Conservation (phyloP, 2,329 filamentous ascomycete species). For the Capronia epimyces region DNA sequence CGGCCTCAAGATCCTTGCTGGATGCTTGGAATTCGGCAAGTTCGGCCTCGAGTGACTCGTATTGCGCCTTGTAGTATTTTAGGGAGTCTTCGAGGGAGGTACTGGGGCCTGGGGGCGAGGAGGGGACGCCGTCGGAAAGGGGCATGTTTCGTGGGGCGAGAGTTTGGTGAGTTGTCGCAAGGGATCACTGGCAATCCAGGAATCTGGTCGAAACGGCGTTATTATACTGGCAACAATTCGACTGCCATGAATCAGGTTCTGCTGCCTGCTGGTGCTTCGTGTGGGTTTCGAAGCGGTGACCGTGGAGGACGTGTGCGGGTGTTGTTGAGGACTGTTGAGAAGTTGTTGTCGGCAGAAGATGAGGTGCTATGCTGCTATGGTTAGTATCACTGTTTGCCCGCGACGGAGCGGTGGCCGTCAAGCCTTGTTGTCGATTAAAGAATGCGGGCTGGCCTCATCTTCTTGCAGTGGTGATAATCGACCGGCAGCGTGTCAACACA, state of each 20-base stretch:
- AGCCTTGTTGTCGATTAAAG: neutral
- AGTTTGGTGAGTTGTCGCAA: neutral
- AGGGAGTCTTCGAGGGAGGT: conserved; percentile 64
- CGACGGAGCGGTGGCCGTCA: neutral
- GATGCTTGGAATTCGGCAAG: conserved; percentile 90
- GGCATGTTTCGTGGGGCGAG: conserved; percentile 18
- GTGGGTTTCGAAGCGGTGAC: conserved; percentile 12
- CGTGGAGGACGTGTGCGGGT: neutral
- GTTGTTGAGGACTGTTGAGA: neutral
- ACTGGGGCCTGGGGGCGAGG: conserved; percentile 38
- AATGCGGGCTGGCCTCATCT: neutral
- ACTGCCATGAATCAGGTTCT: neutral
- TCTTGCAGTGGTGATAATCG: neutral
- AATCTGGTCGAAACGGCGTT: neutral
- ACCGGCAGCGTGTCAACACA: neutral
- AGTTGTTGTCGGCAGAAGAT: neutral
- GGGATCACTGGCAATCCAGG: neutral
- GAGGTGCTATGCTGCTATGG: conserved; percentile 10
- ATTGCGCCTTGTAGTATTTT: conserved; percentile 92
- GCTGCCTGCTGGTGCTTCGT: neutral
- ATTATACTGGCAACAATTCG: neutral
- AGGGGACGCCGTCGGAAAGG: conserved; percentile 25
- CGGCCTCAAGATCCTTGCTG: conserved; percentile 86
- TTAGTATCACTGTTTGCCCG: conserved; percentile 15
- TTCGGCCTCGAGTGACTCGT: conserved; percentile 85